A percentile compares a stretch with the other conserved stretches of the same genome.
Conservation (phyloP, 495 filamentous ascomycete genomes). For the Penicillium arizonense region DNA sequence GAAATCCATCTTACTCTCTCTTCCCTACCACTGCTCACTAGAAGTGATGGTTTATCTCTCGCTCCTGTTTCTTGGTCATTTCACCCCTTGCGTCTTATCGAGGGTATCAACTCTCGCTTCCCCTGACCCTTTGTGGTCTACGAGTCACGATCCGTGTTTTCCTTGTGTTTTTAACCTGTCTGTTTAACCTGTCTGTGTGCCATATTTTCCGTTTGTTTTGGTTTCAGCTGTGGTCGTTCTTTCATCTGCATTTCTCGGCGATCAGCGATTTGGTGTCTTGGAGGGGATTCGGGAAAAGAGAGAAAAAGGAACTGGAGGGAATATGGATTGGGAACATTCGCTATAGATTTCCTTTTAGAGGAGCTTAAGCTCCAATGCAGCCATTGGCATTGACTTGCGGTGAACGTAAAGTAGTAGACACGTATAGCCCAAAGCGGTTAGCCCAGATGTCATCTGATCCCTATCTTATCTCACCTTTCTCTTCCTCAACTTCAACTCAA, state of each 20-base stretch:
- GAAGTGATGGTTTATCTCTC: constrained; percentile 4
- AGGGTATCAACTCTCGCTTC: constrained; percentile 8
- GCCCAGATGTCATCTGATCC: background rate
- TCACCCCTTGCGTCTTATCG: constrained; percentile 7
- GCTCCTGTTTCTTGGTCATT: background rate
- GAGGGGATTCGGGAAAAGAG: constrained; percentile 20
- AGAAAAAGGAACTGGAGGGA: constrained; percentile 13
- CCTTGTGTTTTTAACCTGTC: constrained; percentile 1
- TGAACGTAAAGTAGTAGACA: background rate
- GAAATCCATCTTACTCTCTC: constrained; percentile 45
- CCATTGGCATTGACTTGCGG: background rate
- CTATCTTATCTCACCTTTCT: constrained; percentile 6
- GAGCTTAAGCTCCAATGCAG: constrained; percentile 4
- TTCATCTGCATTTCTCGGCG: constrained; percentile 45
- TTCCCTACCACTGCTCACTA: constrained; percentile 33
- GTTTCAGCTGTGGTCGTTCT: constrained; percentile 17
- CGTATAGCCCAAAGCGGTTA: constrained; percentile 7
- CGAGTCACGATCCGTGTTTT: constrained; percentile 16
- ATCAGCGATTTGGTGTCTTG: constrained; percentile 28
- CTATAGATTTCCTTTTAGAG: constrained; percentile 18
- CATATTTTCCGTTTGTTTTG: constrained; percentile 4
- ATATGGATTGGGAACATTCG: constrained; percentile 21
- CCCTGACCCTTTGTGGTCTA: constrained; percentile 8
- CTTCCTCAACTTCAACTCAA: background rate
- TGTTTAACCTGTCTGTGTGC: constrained; percentile 12